Conservation (phyloP, 2,329 filamentous ascomycete species). For the Clonostachys rosea region DNA sequence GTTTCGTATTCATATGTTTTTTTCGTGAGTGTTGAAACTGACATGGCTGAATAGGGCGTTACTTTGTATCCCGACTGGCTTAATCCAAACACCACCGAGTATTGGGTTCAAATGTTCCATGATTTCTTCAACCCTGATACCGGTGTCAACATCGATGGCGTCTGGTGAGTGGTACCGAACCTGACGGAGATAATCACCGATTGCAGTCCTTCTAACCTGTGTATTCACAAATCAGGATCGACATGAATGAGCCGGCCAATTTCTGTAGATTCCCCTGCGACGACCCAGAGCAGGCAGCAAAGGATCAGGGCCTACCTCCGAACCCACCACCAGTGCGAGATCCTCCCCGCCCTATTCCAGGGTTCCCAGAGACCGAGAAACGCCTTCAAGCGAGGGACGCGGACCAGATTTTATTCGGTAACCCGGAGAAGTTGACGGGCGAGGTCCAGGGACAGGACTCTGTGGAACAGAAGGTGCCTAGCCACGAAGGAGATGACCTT, state of each 20-base stretch:
- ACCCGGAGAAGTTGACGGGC: background rate
- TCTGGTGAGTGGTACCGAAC: constrained; percentile 31
- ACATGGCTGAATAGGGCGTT: constrained; percentile 27
- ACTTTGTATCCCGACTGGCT: constrained; percentile 77
- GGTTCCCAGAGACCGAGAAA: background rate
- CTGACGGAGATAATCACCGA: too few species aligned
- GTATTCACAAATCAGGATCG: constrained; percentile 44
- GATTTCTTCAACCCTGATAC: constrained; percentile 57
- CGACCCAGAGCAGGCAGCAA: background rate
- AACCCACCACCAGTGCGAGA: constrained; percentile 8
- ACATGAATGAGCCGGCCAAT: constrained; percentile 47
- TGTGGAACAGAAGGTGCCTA: background rate
- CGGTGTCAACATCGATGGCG: constrained; percentile 69
- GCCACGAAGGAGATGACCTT: constrained; percentile 6
- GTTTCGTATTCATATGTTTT: background rate
- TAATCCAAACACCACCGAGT: constrained; percentile 53
- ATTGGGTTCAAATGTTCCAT: constrained; percentile 65
- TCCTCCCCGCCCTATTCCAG: constrained; percentile 3
- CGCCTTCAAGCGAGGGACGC: too few species aligned
- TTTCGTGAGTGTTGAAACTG: background rate
- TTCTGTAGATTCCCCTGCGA: constrained; percentile 17
- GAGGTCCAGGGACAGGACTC: background rate
- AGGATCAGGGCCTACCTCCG: background rate
- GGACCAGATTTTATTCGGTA: background rate
- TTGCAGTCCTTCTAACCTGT: too few species aligned